Evolutionary conservation across 352 stramenopile genomes (phyloP), one percentile per base, ranked within the genome.

Genomic region (Salisapilia sapeloensis): DNA sequence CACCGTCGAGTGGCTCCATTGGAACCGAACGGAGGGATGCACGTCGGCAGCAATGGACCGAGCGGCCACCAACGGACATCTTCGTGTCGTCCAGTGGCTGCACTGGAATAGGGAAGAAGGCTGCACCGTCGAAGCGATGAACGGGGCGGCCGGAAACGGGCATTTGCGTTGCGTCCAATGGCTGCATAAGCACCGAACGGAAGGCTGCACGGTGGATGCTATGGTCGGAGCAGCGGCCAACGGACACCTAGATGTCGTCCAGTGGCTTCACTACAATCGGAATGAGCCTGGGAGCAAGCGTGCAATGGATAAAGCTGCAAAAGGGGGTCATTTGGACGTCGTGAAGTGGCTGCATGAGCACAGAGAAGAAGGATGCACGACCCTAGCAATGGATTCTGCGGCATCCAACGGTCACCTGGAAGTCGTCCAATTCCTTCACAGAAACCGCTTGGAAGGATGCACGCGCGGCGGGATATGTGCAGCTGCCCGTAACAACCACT

Each of bases 221-320:
- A 74, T 71, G 46, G 48, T 70, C 19, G 56, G 48, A 7, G 57
- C 52, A 1, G 39, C 59, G 8, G 42, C 44, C 0, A 35, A 43
- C 9, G 59, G 59, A 0, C 43, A 69, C 15, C 19, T 76, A 30
- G 33, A 48, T 1, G 53, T 74, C 19, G 50, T 79, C 3, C 15
- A 69, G 36, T 74, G 51, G 35, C 44, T 76, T 12, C 55, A 63
- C 13, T 39, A 45, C 3, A 46, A 56, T 21, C 62, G 54, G 9
- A 39, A 28, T 1, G 57, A 71, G 21, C 49, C 57, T 0, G 59
- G 60, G 12, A 58, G 58, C 0, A 48, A 58, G 28, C 60, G 62
- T 25, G 66, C 65, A 0, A 55, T 82, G 32, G 60, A 78, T 48
- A 41, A 59, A n/a, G 63, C 70, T 7, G 66, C 70, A 0, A 58